A percentile compares a stretch with the other conserved stretches of the same genome.
phyloP scores from a whole-genome alignment of 2,329 filamentous ascomycete genomes.

The Bipolaris sorokiniana region DNA sequence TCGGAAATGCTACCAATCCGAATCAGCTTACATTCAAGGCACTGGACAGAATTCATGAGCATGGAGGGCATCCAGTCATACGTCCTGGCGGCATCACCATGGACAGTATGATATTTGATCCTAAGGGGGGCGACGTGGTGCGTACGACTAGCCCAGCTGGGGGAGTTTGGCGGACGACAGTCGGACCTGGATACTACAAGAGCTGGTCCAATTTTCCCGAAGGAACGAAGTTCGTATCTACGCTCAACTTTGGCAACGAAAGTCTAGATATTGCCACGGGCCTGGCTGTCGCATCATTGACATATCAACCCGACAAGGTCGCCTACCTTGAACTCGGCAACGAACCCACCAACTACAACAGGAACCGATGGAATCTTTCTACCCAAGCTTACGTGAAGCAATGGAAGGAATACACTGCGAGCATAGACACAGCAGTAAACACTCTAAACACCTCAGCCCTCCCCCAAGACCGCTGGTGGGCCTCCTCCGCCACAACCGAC shows the following conservation, averaged over 20 bases:
- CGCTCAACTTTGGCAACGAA: conserved; percentile 19
- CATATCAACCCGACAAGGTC: conserved; percentile 15
- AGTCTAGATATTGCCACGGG: conserved; percentile 14
- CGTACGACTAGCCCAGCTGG: conserved; percentile 15
- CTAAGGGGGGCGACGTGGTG: conserved; percentile 9
- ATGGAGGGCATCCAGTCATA: conserved; percentile 17
- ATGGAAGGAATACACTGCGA: conserved; percentile 15
- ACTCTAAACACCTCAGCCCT: conserved; percentile 3
- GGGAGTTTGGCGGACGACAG: conserved; percentile 17
- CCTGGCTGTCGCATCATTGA: conserved; percentile 15
- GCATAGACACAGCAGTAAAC: conserved; percentile 11
- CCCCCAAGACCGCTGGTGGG: conserved; percentile 15
- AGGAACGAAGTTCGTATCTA: conserved; percentile 17
- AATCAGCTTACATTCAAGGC: conserved; percentile 13
- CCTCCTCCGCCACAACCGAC: conserved; percentile 20
- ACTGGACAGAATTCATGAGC: conserved; percentile 13
- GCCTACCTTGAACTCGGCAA: conserved; percentile 18
- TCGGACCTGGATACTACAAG: conserved; percentile 17
- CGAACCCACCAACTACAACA: conserved; percentile 16
- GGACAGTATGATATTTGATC: conserved; percentile 18
- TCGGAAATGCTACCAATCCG: conserved; percentile 15
- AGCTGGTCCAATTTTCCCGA: conserved; percentile 20
- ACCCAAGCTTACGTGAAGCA: conserved; percentile 15
- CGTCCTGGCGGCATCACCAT: conserved; percentile 19
- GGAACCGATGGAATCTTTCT: conserved; percentile 12